Conservation (phyloP, 345 rosid species). For the Populus euphratica region DNA sequence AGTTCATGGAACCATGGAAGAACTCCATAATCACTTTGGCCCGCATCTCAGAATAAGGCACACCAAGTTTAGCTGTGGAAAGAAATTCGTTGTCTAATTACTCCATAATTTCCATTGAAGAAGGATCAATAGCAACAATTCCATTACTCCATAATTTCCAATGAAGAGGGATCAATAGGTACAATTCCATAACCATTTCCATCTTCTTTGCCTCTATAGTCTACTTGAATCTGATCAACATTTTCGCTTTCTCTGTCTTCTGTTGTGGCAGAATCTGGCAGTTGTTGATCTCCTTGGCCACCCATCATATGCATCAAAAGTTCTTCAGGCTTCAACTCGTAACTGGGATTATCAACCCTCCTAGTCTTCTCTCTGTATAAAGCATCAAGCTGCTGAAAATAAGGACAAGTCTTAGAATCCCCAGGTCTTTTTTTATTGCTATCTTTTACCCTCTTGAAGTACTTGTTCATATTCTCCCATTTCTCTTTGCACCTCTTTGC, state of each 20-base stretch:
- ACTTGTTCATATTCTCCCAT: constrained; percentile 40
- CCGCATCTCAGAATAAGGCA: constrained; percentile 16
- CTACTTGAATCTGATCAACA: constrained; percentile 31
- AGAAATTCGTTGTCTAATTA: constrained; percentile 12
- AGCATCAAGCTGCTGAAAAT: constrained; percentile 50
- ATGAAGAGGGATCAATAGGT: constrained; percentile 33
- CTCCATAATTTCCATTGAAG: constrained; percentile 33
- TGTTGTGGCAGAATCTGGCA: constrained; percentile 25
- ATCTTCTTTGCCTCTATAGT: constrained; percentile 22
- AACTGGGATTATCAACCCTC: constrained; percentile 27
- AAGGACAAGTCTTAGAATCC: constrained; percentile 31
- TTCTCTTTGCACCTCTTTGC: constrained; percentile 37
- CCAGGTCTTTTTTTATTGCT: constrained; percentile 31
- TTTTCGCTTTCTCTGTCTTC: constrained; percentile 35
- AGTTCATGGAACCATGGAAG: constrained; percentile 9
- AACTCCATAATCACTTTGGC: constrained; percentile 9
- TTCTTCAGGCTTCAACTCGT: constrained; percentile 46
- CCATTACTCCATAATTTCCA: constrained; percentile 30
- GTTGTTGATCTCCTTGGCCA: constrained; percentile 32
- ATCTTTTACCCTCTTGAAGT: constrained; percentile 37
- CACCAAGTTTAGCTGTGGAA: constrained; percentile 11
- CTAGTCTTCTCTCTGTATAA: constrained; percentile 49
- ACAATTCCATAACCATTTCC: constrained; percentile 27
- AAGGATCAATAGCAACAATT: constrained; percentile 31
- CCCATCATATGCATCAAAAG: constrained; percentile 52